phyloP scores from a whole-genome alignment of 116 monocot species.

The Dioscorea cayenensis region DNA sequence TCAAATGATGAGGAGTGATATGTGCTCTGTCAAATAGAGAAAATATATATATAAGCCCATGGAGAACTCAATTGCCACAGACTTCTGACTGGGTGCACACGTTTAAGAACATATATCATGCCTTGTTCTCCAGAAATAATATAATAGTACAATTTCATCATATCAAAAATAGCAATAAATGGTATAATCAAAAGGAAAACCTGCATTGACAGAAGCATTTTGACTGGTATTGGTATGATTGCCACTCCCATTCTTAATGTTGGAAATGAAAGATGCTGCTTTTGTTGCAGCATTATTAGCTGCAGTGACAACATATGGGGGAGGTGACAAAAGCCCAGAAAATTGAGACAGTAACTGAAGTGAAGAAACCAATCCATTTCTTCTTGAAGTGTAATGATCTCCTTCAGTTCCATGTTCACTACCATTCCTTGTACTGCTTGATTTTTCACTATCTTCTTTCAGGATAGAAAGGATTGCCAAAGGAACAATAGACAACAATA shows the following conservation, averaged over 20 bases:
- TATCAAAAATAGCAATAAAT: too few species aligned
- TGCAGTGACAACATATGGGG: conserved; percentile 49
- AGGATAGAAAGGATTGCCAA: conserved; percentile 57
- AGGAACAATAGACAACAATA: conserved; percentile 73
- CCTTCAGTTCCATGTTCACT: conserved; percentile 16
- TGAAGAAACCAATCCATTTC: conserved; percentile 64
- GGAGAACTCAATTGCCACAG: too few species aligned
- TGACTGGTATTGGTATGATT: conserved; percentile 19
- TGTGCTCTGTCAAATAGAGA: too few species aligned
- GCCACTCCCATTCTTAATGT: conserved; percentile 37
- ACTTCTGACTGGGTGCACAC: too few species aligned
- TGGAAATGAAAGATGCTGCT: conserved; percentile 61
- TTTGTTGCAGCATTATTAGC: conserved; percentile 86
- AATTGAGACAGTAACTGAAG: conserved; percentile 70
- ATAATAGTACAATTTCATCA: too few species aligned
- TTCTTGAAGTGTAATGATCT: conserved; percentile 44
- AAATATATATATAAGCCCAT: too few species aligned
- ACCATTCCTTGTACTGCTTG: neutral
- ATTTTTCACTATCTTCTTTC: conserved; percentile 34
- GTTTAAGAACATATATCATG: too few species aligned
- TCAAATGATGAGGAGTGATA: too few species aligned
- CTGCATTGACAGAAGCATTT: conserved; percentile 57
- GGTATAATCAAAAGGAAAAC: conserved; percentile 10
- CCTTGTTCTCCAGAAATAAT: too few species aligned
- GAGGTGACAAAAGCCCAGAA: conserved; percentile 64